A percentile compares a stretch with the other conserved stretches of the same genome.
phyloP scores from a whole-genome alignment of 768 basidiomycete species.

The Crucibulum laeve region DNA sequence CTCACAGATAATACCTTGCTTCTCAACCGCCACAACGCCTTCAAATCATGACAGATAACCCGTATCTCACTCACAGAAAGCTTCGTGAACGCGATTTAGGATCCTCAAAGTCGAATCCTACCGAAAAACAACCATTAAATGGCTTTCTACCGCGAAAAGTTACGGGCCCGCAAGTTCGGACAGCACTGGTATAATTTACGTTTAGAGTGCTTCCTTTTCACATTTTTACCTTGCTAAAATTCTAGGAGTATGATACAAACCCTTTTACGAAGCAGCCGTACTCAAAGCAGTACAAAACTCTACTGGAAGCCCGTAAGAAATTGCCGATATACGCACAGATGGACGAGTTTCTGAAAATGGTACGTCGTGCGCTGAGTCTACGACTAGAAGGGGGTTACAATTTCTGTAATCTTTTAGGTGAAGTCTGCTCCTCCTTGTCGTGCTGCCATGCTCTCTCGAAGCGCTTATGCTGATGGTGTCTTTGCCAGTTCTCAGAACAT shows the following conservation, averaged over 20 bases:
- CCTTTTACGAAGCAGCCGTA: constrained; percentile 84
- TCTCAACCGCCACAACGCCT: too few relatives aligned
- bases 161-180: constrained; percentile 57
- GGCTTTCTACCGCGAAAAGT: constrained; percentile 74
- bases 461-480: constrained; percentile 17
- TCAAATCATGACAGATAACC: too few relatives aligned
- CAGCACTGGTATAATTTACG: constrained; percentile 62
- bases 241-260: constrained; percentile 74
- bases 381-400: constrained; percentile 34
- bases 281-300: constrained; percentile 78
- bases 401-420: too few relatives aligned
- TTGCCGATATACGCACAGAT: constrained; percentile 91
- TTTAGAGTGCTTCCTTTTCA: background rate
- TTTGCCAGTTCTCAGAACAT: constrained; percentile 63
- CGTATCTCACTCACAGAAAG: constrained; percentile 46
- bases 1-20: too few relatives aligned
- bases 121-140: constrained; percentile 52
- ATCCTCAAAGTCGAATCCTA: constrained; percentile 8
- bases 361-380: constrained; percentile 35
- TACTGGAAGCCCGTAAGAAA: constrained; percentile 78
- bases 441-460: constrained; percentile 7
- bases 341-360: constrained; percentile 88
- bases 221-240: constrained; percentile 2
- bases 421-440: constrained; percentile 27
- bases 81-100: constrained; percentile 28